Base-by-base conservation (phyloP, 345 rosid species). In the Citrus unshiu region DNA sequence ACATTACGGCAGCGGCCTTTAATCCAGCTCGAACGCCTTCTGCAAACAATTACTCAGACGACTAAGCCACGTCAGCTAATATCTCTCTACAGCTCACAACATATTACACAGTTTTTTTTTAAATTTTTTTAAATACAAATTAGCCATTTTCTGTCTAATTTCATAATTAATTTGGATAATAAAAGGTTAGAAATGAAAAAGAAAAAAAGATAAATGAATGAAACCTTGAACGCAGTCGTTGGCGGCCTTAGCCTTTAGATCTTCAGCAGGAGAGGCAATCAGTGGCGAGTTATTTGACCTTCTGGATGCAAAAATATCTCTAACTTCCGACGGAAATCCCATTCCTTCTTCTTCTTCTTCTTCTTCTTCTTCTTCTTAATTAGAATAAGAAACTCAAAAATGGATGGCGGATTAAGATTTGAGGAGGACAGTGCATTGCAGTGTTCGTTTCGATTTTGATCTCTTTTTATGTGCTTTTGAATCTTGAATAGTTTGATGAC, bases 1-100 rank as follows among this genome's bases (percentile, higher is more conserved):
- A 75, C 2, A 86, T 65, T 14, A 90, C 34, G 21, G 83, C 86
- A 75, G 91, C 94, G 6, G 92, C 91, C 81, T 89, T 92, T n/a
- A 72, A 14, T 76, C 93, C 93, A 21, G 91, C 93, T 37, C 86
- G 85, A 68, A 80, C 88, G 58, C 92, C 92, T 61, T 90, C 96
- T 90, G 90, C 29, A 27, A 7, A 65, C 37, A 2, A 56, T 37
- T 6, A 76, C 35, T 34, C 64, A 3, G 34, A 75, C 49, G 16
- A 63, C 1, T 9, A 57, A 72, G 2, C 65, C n/a, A 72, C 16
- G 59, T 72, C 65, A 72, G 65, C 35, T 2, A 18, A 73, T 14
- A 34, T 54, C 34, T 72, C 21, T 58, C 69, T 4, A 12, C 51
- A 46, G 51, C 51, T 46, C 5, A 46, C 51, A 46, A 46, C 51